Evolutionary conservation across 2,329 filamentous ascomycete species (phyloP), one percentile per base, ranked within the genome.

Genomic region (Fusarium transvaalense): DNA sequence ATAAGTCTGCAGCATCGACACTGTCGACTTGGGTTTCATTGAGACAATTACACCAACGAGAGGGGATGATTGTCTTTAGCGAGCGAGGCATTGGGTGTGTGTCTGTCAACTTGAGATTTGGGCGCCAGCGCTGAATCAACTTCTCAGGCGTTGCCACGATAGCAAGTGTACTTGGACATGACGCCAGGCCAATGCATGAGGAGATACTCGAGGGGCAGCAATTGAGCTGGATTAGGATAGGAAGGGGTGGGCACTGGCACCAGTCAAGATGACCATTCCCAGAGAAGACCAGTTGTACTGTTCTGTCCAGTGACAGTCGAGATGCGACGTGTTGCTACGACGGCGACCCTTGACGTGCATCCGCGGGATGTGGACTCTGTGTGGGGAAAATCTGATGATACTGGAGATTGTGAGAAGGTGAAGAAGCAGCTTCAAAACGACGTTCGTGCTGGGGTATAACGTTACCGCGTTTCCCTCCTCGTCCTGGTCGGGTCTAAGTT

Each of bases 131-230:
- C 52, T 50, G 57, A 64, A 61, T 48, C 61, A 74, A 72, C 75
- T 76, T 71, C 71, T 77, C 73, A 78, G 76, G 70, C 67, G 70
- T 61, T 80, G 79, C 79, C 79, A 81, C 78, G 78, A 81, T 73
- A 75, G 76, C 77, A 76, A 76, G 72, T 72, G 69, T 73, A 69
- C 61, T 67, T 72, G 66, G 61, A 73, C 71, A 70, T 72, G 66
- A 74, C 73, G 74, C 67, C 70, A 66, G 71, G 38, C 64, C 62
- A 64, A 69, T 71, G 62, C 66, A 71, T 69, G 64, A 65, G 66
- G 63, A 72, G 56, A 61, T 59, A 56, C 41, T 34, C 12, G 58
- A 31, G 58, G 55, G 64, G 52, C 58, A 58, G 61, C 68, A 55
- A 73, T 64, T 67, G 70, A 70, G 59, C 68, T 69, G 73, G 71